Evolutionary conservation across 1,284 basidiomycete species (phyloP).

Genomic region (Cryptococcus jaspeensis): DNA sequence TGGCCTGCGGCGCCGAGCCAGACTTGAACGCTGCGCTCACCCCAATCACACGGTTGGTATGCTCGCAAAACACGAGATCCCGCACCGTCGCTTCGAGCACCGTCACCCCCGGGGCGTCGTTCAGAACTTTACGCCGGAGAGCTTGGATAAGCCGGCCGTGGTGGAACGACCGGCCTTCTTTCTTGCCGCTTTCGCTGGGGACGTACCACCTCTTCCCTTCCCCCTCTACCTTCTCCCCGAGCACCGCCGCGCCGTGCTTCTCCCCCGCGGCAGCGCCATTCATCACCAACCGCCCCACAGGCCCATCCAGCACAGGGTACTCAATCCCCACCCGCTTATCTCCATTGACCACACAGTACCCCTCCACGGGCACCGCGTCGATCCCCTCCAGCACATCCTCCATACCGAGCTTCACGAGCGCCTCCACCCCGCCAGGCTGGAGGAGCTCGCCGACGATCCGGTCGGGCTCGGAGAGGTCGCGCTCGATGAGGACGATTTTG

Average conservation of each 20-base stretch:
- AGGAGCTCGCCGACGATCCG: conserved; percentile 96
- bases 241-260: neutral
- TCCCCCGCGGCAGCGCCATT: neutral
- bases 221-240: neutral
- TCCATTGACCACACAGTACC: conserved; percentile 79
- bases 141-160: conserved; percentile 89
- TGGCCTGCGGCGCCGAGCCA: neutral
- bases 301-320: conserved; percentile 68
- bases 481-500: conserved; percentile 75
- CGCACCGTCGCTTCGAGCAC: conserved; percentile 80
- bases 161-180: conserved; percentile 78
- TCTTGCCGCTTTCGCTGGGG: conserved; percentile 36
- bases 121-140: conserved; percentile 66
- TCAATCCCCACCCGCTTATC: conserved; percentile 64
- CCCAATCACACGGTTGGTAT: conserved; percentile 62
- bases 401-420: conserved; percentile 75
- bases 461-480: conserved; percentile 88
- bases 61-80: conserved; percentile 65
- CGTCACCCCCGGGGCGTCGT: conserved; percentile 50
- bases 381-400: conserved; percentile 72
- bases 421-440: conserved; percentile 86
- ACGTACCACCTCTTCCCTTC: conserved; percentile 33
- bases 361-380: conserved; percentile 78
- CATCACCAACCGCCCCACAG: conserved; percentile 1
- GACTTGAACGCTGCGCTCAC: conserved; percentile 59